A percentile compares a stretch with the other conserved stretches of the same genome.
phyloP scores from a whole-genome alignment of 192 early-diverging fungal genomes.

The Phlyctochytrium bullatum region DNA sequence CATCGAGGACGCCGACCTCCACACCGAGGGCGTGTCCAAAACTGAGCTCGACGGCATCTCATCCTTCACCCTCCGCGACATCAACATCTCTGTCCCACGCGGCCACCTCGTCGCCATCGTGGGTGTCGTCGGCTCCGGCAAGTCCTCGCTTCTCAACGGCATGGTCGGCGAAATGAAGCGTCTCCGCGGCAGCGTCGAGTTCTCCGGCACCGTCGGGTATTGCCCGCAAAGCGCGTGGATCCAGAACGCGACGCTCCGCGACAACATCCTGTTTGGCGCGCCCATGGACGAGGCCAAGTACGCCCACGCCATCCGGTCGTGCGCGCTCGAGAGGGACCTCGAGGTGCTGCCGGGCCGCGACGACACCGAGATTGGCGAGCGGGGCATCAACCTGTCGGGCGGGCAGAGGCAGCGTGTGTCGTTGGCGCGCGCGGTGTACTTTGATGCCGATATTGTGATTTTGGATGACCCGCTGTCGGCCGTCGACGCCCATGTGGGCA shows the following conservation, averaged over 20 bases:
- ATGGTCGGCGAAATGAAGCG: conserved; percentile 80
- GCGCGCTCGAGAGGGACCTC: conserved; percentile 70
- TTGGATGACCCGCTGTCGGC: conserved; percentile 44
- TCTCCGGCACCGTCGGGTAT: conserved; percentile 69
- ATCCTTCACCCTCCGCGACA: conserved; percentile 10
- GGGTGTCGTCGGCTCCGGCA: conserved; percentile 80
- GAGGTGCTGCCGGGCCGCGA: conserved; percentile 63
- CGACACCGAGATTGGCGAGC: conserved; percentile 49
- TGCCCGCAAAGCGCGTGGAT: conserved; percentile 71
- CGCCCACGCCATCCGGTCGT: conserved; percentile 61
- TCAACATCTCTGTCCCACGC: conserved; percentile 47
- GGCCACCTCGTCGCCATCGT: conserved; percentile 74
- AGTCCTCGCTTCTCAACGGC: conserved; percentile 75
- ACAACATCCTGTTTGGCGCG: conserved; percentile 71
- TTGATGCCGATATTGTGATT: conserved; percentile 44
- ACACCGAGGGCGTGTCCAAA: neutral
- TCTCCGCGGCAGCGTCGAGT: conserved; percentile 50
- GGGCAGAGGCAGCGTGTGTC: conserved; percentile 75
- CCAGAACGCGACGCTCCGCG: conserved; percentile 58
- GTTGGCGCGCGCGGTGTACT: conserved; percentile 79
- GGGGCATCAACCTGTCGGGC: conserved; percentile 53
- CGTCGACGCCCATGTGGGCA: conserved; percentile 50
- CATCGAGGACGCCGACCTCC: neutral
- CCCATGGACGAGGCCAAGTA: conserved; percentile 61
- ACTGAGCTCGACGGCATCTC: neutral